Base-by-base conservation (phyloP, 208 protist species). In the Trypanosoma scelopori region DNA sequence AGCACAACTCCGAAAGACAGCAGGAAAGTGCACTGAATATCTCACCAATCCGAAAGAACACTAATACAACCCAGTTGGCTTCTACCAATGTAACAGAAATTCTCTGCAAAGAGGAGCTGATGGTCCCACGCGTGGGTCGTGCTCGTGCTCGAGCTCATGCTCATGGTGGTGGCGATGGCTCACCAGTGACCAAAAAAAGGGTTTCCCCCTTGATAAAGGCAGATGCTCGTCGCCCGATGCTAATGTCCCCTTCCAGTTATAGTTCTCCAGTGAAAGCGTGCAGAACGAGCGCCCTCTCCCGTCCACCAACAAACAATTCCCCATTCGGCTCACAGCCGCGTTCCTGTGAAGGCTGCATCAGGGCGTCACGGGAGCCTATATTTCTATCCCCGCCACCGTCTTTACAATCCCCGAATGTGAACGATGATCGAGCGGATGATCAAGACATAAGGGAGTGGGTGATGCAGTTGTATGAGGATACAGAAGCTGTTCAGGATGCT, bases 401-500 rank as follows among this genome's bases (percentile, higher is more conserved):
- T 3, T 58, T 58, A 9, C 32, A 7, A 7, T 51, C 55, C 5
- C 27, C 23, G 16, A 18, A 20, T 25, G 16, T 9, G 13, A 7
- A 15, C 0, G 28, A 22, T 51, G 25, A 35, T 20, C 16, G 23
- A 23, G 12, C 11, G 12, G 45, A 25, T 18, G 61, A 66, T 27
- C 9, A 18, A 27, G 55, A 57, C 7, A 69, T 86, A n/a, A 58
- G 41, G 20, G 9, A 37, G n/a, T 94, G 87, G 87, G 42, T 55
- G 11, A 25, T 13, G 45, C 70, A 91, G 60, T 68, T 94, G 11
- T 25, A 28, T 37, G 53, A 83, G 18, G 84, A 94, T 62, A 46
- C 74, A 15, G 55, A 52, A 13, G 73, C 87, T 16, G 71, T 94
- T 52, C 87, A 91, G 68, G 74, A 74, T 5, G 79, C 84, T 12